Evolutionary conservation across 2,329 filamentous ascomycete species (phyloP), one percentile per base, ranked within the genome.

Genomic region (Trichoderma aggressivum): DNA sequence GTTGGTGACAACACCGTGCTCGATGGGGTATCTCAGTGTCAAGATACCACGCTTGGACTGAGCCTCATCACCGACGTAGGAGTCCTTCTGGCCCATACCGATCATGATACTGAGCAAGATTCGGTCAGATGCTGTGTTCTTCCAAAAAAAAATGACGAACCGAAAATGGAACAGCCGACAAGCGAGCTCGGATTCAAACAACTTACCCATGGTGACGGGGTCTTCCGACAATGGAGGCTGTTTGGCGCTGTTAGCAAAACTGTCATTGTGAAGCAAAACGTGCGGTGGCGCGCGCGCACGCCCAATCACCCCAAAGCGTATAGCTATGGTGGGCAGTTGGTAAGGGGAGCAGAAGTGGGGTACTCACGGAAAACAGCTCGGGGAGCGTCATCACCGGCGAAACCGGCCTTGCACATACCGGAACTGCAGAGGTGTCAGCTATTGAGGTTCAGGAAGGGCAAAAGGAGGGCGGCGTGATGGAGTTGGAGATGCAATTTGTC

Each of bases 21-120:
- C 96, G 84, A 99, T 99, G 83, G 96, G 96, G 88, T 99, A 99
- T 89, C 96, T 92, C 84, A 99, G 91, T 76, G 95, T 98, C 80
- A 99, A 91, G 88, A 99, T 98, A 97, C 96, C 96, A 96, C 96
- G 95, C 94, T 99, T 99, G 84, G 96, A 99, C 90, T 99, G 96
- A 87, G 96, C 96, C 90, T 99, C 96, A 88, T 99, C 96, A 90
- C 96, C 96, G 80, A 99, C 96, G 84, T 99, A 99, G 75, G 96
- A 98, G 90, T 99, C 96, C 90, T 99, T 99, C 88, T 98, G 96
- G 81, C 96, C 96, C 96, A 99, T 99, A 91, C 96, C 96, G 85
- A 99, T 98, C 96, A 99, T 99, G 89, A 99, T 98, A 91, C 95
- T 97, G 81, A 32, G 47, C n/a, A 75, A 32, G 56, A 78, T 7